phyloP scores from a whole-genome alignment of 495 filamentous ascomycete genomes.

The Neurospora sp. region DNA sequence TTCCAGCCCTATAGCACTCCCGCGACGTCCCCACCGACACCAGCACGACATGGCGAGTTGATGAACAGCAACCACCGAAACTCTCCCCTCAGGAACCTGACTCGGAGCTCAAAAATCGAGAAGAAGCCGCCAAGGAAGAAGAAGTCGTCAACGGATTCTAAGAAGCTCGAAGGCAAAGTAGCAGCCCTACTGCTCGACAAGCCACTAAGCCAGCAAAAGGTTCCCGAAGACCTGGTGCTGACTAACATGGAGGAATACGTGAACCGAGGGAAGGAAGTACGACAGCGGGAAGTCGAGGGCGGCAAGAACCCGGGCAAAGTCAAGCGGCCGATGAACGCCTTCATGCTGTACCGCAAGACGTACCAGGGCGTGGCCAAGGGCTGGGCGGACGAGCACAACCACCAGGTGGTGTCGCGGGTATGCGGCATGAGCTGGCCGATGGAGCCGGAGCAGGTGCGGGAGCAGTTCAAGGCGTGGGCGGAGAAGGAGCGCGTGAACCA shows the following conservation, averaged over 20 bases:
- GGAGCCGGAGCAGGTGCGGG: slow-evolving; percentile 59
- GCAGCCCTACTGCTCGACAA: slow-evolving; percentile 45
- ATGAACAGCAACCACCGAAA: slow-evolving; percentile 13
- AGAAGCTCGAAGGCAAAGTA: slow-evolving; percentile 22
- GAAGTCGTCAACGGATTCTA: slow-evolving; percentile 17
- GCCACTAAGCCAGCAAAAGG: slow-evolving; percentile 60
- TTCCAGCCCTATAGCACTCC: slow-evolving; percentile 39
- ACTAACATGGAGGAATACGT: slow-evolving; percentile 73
- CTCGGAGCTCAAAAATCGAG: slow-evolving; percentile 19
- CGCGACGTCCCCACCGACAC: slow-evolving; percentile 40
- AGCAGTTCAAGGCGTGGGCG: slow-evolving; percentile 75
- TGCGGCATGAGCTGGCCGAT: slow-evolving; percentile 79
- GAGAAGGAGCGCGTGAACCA: slow-evolving; percentile 80
- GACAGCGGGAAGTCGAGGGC: slow-evolving; percentile 55
- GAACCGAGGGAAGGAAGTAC: slow-evolving; percentile 54
- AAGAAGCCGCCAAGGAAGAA: slow-evolving; percentile 29
- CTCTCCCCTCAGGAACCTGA: slow-evolving; percentile 9
- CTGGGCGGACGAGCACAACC: slow-evolving; percentile 80
- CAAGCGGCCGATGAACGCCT: slow-evolving; percentile 93
- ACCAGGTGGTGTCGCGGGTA: slow-evolving; percentile 81
- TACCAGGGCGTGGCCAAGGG: slow-evolving; percentile 79
- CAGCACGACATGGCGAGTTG: slow-evolving; percentile 25
- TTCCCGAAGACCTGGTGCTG: slow-evolving; percentile 51
- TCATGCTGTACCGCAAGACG: slow-evolving; percentile 95
- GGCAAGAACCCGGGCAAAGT: slow-evolving; percentile 66